Conservation (phyloP, 371 early-diverging fungal genomes). For the Mucor irregularis region DNA sequence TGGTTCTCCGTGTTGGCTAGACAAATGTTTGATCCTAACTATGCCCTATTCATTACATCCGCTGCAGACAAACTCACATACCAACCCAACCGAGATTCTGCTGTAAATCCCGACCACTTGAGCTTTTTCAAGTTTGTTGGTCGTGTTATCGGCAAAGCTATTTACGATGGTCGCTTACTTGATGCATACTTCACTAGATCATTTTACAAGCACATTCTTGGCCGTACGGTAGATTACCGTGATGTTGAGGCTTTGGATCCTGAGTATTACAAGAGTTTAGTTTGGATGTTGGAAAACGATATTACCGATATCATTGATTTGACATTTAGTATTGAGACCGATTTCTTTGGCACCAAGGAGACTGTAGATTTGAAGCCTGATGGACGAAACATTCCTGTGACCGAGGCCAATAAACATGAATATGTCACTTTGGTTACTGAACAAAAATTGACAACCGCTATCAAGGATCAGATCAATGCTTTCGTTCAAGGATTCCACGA, state of each 20-base stretch:
- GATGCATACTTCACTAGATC: constrained; percentile 98
- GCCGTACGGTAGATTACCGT: constrained; percentile 86
- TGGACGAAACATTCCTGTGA: constrained; percentile 92
- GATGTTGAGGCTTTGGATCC: constrained; percentile 98
- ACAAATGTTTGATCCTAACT: constrained; percentile 99
- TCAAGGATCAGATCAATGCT: constrained; percentile 91
- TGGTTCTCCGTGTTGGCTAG: constrained; percentile 97
- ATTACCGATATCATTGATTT: constrained; percentile 95
- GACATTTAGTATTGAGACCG: constrained; percentile 93
- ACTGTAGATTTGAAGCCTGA: constrained; percentile 87
- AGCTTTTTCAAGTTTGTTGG: constrained; percentile 98
- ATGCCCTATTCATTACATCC: constrained; percentile 95
- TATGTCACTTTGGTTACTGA: constrained; percentile 93
- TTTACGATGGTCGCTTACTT: constrained; percentile 92
- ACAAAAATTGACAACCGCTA: constrained; percentile 84
- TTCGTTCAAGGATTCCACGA: constrained; percentile 97
- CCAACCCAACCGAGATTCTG: constrained; percentile 95
- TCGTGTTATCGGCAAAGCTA: constrained; percentile 98
- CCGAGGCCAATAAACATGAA: constrained; percentile 96
- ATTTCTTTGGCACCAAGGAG: constrained; percentile 89
- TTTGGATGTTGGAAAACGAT: constrained; percentile 97
- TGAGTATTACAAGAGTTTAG: constrained; percentile 95
- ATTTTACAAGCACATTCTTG: constrained; percentile 97
- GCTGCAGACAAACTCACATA: constrained; percentile 96
- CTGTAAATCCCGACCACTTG: constrained; percentile 96